Evolutionary conservation across 345 rosid species (phyloP), one percentile per base, ranked within the genome.

Genomic region (Hypericum perforatum): DNA sequence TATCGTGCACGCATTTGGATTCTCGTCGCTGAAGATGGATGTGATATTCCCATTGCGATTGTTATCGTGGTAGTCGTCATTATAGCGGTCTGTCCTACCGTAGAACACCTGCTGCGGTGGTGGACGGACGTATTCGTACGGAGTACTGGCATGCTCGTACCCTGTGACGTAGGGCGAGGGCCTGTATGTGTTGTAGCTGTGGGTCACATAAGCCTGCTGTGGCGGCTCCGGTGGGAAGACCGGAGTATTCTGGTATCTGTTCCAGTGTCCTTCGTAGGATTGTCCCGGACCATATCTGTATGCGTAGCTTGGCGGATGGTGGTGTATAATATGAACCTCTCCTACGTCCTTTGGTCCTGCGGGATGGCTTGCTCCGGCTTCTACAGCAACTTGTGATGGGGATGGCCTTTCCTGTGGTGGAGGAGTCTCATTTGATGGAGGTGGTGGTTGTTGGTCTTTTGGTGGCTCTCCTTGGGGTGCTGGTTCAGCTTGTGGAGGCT

Each of bases 11-110:
- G 88, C 83, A 58, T 84, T 77, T 10, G 85, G 94, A 61, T 84
- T 81, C 67, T 84, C 88, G 2, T 84, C 88, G 7, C 94, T 84
- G 57, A 84, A 84, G 14, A 84, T 75, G 9, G 88, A 79, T 43
- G 83, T 62, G 37, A 81, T 70, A 58, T 75, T 83, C 36, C 76
- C 71, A 46, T 62, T 80, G 38, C 42, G 64, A 14, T 68, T 54
- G 52, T 49, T 61, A 11, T 63, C 65, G 48, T 67, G 71, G 54
- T 71, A 67, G 47, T 62, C 76, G 7, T 67, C 74, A 7, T 29
- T 69, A 43, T 74, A 64, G 45, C 59, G 70, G 45, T 74, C 79
- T 70, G 70, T 70, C 51, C 66, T 62, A 8, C 73, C 65, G 67
- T 71, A 68, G 59, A 49, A 11, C 14, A 69, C 29, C 10, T 64